phyloP scores from a whole-genome alignment of 208 protist species.

The Spongospora subterranea region DNA sequence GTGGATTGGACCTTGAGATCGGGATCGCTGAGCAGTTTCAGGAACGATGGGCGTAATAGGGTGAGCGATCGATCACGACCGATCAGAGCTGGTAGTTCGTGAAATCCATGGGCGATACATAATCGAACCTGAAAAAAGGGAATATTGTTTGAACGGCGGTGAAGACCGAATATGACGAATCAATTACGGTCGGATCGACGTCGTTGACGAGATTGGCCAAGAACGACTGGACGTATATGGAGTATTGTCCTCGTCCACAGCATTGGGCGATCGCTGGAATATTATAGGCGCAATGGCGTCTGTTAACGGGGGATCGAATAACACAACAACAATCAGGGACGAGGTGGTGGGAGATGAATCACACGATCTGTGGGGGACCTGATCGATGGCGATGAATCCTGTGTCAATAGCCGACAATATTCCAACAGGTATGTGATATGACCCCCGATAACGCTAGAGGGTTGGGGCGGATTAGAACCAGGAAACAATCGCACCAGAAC shows the following conservation, averaged over 20 bases:
- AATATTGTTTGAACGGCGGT: not conserved
- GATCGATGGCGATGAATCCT: not conserved
- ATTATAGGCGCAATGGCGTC: slow-evolving; percentile 21
- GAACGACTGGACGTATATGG: not conserved
- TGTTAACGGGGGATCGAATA: not conserved
- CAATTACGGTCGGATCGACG: not conserved
- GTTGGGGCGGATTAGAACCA: not conserved
- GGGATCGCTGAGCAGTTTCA: slow-evolving; percentile 13
- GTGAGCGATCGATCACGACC: not conserved
- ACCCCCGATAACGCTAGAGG: not conserved
- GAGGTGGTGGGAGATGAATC: not conserved
- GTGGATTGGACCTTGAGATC: slow-evolving; percentile 30
- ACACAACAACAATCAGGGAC: not conserved
- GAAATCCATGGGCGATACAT: not conserved
- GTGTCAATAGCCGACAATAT: not conserved
- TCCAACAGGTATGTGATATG: not conserved
- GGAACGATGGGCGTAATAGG: not conserved
- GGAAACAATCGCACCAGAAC: not conserved
- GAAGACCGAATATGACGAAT: too few species aligned
- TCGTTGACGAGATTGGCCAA: slow-evolving; percentile 32
- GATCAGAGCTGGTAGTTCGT: not conserved
- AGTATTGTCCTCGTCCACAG: slow-evolving; percentile 39
- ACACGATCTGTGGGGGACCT: not conserved
- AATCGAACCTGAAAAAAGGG: not conserved
- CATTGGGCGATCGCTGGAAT: not conserved